A percentile compares a stretch with the other conserved stretches of the same genome.
Evolutionary conservation across 768 basidiomycete genomes (phyloP).

Genomic region (Panaeolus papilionaceus): DNA sequence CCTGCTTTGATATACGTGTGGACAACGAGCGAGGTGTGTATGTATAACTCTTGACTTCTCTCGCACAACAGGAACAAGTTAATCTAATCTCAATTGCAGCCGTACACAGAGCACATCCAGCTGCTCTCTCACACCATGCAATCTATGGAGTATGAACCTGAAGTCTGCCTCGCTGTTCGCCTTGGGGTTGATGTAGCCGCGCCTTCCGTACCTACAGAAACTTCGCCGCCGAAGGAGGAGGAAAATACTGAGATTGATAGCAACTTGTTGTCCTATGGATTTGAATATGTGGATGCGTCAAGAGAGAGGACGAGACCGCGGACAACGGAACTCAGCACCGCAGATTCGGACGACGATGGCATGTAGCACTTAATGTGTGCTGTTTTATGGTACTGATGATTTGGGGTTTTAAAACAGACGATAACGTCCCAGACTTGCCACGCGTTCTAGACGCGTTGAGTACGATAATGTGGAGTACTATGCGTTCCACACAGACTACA

Average conservation of each 20-base stretch:
- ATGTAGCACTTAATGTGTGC: constrained; percentile 4
- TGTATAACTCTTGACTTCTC: constrained; percentile 17
- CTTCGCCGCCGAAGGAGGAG: constrained; percentile 32
- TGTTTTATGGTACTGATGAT: not conserved
- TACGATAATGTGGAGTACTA: constrained; percentile 90
- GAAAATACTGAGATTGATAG: constrained; percentile 66
- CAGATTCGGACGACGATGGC: constrained; percentile 31
- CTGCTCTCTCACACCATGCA: constrained; percentile 52
- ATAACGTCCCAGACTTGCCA: constrained; percentile 54
- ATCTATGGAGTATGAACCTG: constrained; percentile 56
- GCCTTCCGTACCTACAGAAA: not conserved
- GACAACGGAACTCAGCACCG: constrained; percentile 10
- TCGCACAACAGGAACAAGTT: not conserved
- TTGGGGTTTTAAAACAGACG: constrained; percentile 33
- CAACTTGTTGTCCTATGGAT: constrained; percentile 71
- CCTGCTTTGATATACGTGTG: constrained; percentile 83
- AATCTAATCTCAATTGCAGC: constrained; percentile 40
- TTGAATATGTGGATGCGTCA: constrained; percentile 77
- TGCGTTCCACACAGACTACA: constrained; percentile 47
- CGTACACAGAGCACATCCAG: constrained; percentile 62
- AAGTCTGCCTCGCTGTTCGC: constrained; percentile 75
- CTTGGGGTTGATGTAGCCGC: constrained; percentile 33
- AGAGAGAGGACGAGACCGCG: constrained; percentile 22
- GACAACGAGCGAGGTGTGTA: constrained; percentile 66
- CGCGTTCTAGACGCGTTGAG: constrained; percentile 81